These are phyloP conservation scores for Aureobasidium vineae DNA, from an alignment of 2,329 filamentous ascomycete genomes.

Conservation along the genomic window DNA sequence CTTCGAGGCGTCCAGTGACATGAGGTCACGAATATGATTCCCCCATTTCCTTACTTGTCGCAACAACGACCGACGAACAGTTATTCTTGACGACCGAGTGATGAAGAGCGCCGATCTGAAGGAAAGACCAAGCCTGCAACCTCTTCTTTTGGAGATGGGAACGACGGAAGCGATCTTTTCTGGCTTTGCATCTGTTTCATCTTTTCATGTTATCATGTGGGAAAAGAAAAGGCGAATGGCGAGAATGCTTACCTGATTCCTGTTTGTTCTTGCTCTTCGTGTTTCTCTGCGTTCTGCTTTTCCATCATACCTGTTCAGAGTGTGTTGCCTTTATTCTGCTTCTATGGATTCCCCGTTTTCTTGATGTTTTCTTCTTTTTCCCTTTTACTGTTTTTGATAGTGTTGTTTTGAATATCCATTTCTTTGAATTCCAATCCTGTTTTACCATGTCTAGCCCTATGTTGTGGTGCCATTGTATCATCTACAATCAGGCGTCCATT, in stretches of 20 bases:
- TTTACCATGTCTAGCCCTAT: no score
- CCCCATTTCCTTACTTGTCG: slow-evolving; percentile 5
- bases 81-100: background rate
- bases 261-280: background rate
- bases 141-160: no score
- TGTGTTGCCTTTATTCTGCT: slow-evolving; percentile 1
- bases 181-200: background rate
- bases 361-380: background rate
- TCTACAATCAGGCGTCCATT: no score
- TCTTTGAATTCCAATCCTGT: background rate
- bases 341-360: slow-evolving; percentile 15
- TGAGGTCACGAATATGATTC: background rate
- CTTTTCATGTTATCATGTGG: background rate
- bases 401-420: background rate
- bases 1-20: background rate
- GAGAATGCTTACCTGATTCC: background rate
- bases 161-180: background rate
- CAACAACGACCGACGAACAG: slow-evolving; percentile 4
- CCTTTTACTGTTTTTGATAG: background rate
- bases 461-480: no score
- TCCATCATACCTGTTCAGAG: background rate
- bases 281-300: background rate
- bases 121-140: background rate
- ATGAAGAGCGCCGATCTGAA: background rate
- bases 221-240: background rate